These are phyloP conservation scores for Colletotrichum gloeosporioides DNA, from an alignment of 2,329 filamentous ascomycete species.

Conservation along the genomic window DNA sequence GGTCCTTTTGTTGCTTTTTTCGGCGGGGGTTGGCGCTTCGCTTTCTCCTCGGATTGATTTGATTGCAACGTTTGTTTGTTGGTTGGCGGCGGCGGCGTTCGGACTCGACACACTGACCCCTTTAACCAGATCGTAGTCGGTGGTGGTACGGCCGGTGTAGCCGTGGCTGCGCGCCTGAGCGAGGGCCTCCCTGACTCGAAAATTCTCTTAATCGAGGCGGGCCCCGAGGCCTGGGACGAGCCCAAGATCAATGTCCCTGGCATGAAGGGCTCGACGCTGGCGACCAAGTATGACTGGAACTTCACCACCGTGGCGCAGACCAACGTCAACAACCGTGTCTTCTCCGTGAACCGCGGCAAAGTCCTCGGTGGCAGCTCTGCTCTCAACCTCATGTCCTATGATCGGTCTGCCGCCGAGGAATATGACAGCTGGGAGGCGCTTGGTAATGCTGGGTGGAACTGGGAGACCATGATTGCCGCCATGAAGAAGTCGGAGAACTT, in stretches of 20 bases:
- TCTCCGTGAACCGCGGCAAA: conserved; percentile 45
- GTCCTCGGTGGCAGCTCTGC: conserved; percentile 51
- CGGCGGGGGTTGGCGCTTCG: background rate
- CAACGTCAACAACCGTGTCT: conserved; percentile 39
- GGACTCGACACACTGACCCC: background rate
- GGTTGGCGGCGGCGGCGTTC: background rate
- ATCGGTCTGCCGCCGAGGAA: conserved; percentile 32
- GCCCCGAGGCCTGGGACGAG: conserved; percentile 27
- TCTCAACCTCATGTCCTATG: conserved; percentile 47
- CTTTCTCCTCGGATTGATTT: background rate
- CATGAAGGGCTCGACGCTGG: conserved; percentile 28
- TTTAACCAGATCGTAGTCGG: conserved; percentile 32
- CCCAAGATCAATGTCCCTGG: conserved; percentile 31
- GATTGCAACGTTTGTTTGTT: background rate
- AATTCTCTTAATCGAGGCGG: conserved; percentile 37
- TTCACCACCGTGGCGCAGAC: conserved; percentile 45
- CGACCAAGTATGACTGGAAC: conserved; percentile 38
- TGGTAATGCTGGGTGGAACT: conserved; percentile 40
- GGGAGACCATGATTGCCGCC: conserved; percentile 37
- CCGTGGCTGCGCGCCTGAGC: conserved; percentile 32
- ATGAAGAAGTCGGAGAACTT: conserved; percentile 35
- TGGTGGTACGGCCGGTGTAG: conserved; percentile 37
- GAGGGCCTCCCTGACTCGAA: conserved; percentile 23
- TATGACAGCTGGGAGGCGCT: conserved; percentile 39
- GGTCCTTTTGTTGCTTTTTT: background rate